Base-by-base conservation (phyloP, 2,329 filamentous ascomycete species). In the Botrytis squamosa region DNA sequence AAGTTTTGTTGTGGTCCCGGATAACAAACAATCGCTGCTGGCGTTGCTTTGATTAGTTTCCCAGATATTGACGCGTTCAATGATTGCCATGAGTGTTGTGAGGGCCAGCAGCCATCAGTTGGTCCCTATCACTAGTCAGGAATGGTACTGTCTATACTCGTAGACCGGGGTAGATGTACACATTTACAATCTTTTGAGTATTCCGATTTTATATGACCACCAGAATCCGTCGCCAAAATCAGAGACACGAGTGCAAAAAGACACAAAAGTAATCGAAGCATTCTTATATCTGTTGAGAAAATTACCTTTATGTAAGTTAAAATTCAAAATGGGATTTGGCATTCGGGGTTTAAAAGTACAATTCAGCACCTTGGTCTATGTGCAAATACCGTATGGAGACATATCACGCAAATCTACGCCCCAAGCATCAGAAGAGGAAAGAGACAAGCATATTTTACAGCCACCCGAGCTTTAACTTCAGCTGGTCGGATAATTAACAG, bases 1-100 rank as follows among this genome's bases (percentile, higher is more conserved):
- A 77, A 66, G 46, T 82, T 75, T 77, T 80, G 81, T 68, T 77
- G 75, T 36, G 79, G 75, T 60, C 80, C 75, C 74, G 79, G 76
- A 70, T 83, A 83, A 72, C 82, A 84, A 25, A 81, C 78, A 46
- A 77, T 75, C 18, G 81, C 82, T 10, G 80, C 74, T 8, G 82
- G 83, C 7, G 72, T 67, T 25, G 80, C 80, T n/a, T 73, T 69
- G 42, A 84, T 80, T 2, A 83, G 76, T 55, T 79, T 79, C 16
- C 82, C 82, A 1, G 75, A 75, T 25, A 84, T 72, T 0, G 81
- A 79, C 4, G 65, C 62, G 57, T 84, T 84, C 64, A 84, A 77
- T 0, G 73, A 62, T 64, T 78, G 73, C 82, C 82, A 84, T 22
- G 75, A 65, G 25, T 74, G 44, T 4, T 65, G 64, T 0, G 78